These are phyloP conservation scores for Saraca asoca DNA, from an alignment of 331 rosid species.

Conservation along the genomic window DNA sequence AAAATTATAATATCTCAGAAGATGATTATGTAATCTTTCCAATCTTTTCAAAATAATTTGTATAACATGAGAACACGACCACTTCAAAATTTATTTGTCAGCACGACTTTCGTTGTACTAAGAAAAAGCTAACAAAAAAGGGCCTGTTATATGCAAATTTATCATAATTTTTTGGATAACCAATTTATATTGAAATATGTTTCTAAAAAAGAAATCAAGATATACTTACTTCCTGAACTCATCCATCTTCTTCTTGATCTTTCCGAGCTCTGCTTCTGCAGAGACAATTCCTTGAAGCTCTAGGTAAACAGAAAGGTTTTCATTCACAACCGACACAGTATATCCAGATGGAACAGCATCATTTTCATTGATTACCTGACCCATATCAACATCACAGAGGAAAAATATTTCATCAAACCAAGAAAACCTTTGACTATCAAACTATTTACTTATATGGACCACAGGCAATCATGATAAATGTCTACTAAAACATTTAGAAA, in stretches of 20 bases:
- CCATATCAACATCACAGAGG: constrained; percentile 20
- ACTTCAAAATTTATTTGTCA: too few species aligned
- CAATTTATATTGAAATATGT: constrained; percentile 17
- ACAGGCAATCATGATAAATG: too few species aligned
- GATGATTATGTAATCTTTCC: background rate
- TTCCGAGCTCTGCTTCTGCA: constrained; percentile 69
- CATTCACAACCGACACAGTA: constrained; percentile 65
- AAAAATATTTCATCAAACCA: background rate
- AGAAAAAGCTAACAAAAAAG: background rate
- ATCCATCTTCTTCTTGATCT: constrained; percentile 63
- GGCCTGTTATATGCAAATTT: background rate
- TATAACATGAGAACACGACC: background rate
- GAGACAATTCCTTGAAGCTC: constrained; percentile 51
- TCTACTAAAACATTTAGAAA: too few species aligned
- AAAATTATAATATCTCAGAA: constrained; percentile 16
- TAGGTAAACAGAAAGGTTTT: constrained; percentile 72
- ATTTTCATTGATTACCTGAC: constrained; percentile 62
- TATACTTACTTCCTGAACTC: constrained; percentile 62
- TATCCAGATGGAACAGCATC: constrained; percentile 64
- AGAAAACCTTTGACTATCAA: background rate
- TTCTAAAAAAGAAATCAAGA: background rate
- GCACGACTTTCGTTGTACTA: background rate
- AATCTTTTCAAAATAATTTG: background rate
- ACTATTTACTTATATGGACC: too few species aligned
- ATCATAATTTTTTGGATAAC: background rate